Percentiles rank a stretch among this genome's conserved stretches.
These are phyloP conservation scores for Alternaria arbusti DNA, from an alignment of 2,329 filamentous ascomycete species.

Conservation along the genomic window DNA sequence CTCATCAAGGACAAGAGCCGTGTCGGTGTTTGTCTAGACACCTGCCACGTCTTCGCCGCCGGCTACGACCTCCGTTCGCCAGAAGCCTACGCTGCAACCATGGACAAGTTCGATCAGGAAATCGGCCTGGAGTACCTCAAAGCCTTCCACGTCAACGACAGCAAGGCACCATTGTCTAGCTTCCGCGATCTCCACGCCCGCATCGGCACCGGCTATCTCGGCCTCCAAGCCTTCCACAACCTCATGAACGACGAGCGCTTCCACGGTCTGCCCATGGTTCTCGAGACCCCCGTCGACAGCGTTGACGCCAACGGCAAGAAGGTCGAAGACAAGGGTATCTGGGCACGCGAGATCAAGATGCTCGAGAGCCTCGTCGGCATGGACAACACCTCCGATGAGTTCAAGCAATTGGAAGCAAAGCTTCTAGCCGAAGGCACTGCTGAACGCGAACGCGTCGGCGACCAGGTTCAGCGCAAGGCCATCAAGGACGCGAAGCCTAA, in stretches of 20 bases:
- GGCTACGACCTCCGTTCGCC: slow-evolving; percentile 88
- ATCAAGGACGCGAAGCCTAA: slow-evolving; percentile 27
- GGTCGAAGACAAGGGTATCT: slow-evolving; percentile 79
- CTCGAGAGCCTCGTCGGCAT: slow-evolving; percentile 87
- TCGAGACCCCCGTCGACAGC: slow-evolving; percentile 92
- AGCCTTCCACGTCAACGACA: slow-evolving; percentile 93
- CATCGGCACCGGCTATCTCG: slow-evolving; percentile 93
- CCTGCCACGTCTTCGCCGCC: slow-evolving; percentile 93
- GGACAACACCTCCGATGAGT: slow-evolving; percentile 77
- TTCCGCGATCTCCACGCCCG: slow-evolving; percentile 92
- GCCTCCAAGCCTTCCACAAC: slow-evolving; percentile 87
- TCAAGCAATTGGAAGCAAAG: slow-evolving; percentile 67
- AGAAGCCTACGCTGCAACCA: slow-evolving; percentile 72
- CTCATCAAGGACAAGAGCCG: slow-evolving; percentile 80
- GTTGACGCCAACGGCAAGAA: slow-evolving; percentile 67
- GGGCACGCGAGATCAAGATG: slow-evolving; percentile 94
- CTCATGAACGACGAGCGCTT: slow-evolving; percentile 84
- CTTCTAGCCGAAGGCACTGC: slow-evolving; percentile 71
- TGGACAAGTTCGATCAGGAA: slow-evolving; percentile 75
- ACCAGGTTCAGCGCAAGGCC: slow-evolving; percentile 63
- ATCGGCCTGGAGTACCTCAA: slow-evolving; percentile 82
- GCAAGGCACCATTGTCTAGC: slow-evolving; percentile 84
- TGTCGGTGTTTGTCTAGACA: slow-evolving; percentile 94
- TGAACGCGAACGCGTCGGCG: slow-evolving; percentile 77
- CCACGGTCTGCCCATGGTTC: slow-evolving; percentile 82